A percentile compares a stretch with the other conserved stretches of the same genome.
Evolutionary conservation across 1,284 basidiomycete genomes (phyloP).

Genomic region (Porodaedalea pini): DNA sequence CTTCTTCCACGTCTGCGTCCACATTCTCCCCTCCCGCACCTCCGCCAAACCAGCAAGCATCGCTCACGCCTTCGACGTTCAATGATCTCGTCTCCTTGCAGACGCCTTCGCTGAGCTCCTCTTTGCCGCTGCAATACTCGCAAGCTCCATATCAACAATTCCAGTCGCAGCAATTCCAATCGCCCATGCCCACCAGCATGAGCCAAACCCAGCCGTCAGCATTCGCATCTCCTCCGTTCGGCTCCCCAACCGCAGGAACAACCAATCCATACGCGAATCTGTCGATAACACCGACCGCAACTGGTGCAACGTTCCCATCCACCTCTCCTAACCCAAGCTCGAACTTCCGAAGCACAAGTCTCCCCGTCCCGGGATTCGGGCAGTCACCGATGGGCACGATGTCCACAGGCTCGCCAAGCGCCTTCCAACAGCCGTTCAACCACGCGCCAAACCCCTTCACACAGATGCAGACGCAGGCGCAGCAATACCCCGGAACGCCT

Average conservation of each 20-base stretch:
- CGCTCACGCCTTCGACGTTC: constrained; percentile 36
- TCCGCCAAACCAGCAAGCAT: constrained; percentile 16
- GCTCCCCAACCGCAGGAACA: not conserved
- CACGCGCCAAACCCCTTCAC: constrained; percentile 28
- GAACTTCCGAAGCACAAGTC: constrained; percentile 11
- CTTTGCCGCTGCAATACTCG: constrained; percentile 53
- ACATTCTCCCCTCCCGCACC: not conserved
- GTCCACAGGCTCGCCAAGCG: constrained; percentile 18
- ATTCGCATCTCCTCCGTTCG: not conserved
- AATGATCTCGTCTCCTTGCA: constrained; percentile 51
- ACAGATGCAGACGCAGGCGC: constrained; percentile 9
- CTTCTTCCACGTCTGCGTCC: not conserved
- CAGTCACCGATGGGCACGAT: constrained; percentile 18
- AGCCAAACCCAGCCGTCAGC: not conserved
- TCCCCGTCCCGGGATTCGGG: constrained; percentile 9
- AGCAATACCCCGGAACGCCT: constrained; percentile 5
- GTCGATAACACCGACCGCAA: not conserved
- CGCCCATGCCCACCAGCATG: not conserved
- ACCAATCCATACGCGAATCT: constrained; percentile 15
- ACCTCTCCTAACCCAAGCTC: not conserved
- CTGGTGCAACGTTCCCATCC: constrained; percentile 5
- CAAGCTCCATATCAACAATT: constrained; percentile 26
- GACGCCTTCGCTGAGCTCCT: constrained; percentile 40
- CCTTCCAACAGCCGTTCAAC: constrained; percentile 20
- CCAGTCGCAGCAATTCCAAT: constrained; percentile 7